Evolutionary conservation across 2,329 filamentous ascomycete genomes (phyloP), one percentile per base, ranked within the genome.

Genomic region (Diaporthe citriasiana): DNA sequence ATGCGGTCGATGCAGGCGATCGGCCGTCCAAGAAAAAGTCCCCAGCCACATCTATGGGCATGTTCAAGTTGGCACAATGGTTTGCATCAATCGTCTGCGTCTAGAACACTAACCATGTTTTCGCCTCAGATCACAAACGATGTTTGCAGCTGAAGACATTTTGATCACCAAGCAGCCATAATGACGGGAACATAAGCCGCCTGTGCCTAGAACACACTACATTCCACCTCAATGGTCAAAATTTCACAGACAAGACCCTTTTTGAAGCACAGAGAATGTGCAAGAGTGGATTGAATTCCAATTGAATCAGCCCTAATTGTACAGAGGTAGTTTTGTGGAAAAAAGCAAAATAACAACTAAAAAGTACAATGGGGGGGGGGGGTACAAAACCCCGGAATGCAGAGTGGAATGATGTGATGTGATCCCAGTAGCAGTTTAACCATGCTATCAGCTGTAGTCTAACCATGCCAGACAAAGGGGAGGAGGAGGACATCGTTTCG

Each of bases 291-390:
- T 38, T 38, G 6, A 25, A 63, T 9, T 45, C 59, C 40, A 7
- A 47, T 30, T 33, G 17, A 45, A 15, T 10, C 59, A 45, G 59
- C 27, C 59, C 59, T 63, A 63, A 63, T 63, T 63, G 59, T 63
- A 63, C 59, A 63, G 59, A 63, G 59, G 59, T 63, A 63, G 25
- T 63, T 12, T 12, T 38, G 38, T 4, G 38, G 30, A 42, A 27
- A 60, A 15, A 15, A 42, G 4, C 4, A 12, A 12, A 19, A 60
- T 3, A 60, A 45, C 12, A 35, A 35, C 33, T 27, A 51, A 51
- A 51, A 27, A 38, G 38, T 38, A 38, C 22, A 40, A 42, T 25
- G n/a, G 17, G 2, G 42, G 25, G 13, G n/a, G n/a, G n/a, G n/a
- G n/a, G n/a, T n/a, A n/a, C 13, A 1, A 27, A 27, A 19, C 8